Evolutionary conservation across 176 grass and related monocot species (phyloP).

Genomic region (Triticum dicoccoides): DNA sequence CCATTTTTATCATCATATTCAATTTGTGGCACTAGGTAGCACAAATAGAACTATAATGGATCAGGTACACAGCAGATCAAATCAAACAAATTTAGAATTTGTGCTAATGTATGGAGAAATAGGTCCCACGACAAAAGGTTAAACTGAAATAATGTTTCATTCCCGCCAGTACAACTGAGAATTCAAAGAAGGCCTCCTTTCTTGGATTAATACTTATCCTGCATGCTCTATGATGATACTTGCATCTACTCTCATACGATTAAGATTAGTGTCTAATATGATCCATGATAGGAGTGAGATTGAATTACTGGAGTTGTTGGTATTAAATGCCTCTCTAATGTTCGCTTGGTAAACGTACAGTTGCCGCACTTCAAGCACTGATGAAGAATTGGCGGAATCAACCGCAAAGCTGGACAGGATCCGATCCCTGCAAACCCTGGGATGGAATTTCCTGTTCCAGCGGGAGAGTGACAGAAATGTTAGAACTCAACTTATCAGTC

Average conservation of each 20-base stretch:
- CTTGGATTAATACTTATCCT: background rate
- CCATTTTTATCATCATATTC: background rate
- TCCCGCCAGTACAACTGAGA: conserved; percentile 1
- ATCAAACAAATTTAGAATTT: conserved; percentile 11
- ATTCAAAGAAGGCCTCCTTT: conserved; percentile 12
- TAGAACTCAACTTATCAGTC: conserved; percentile 19
- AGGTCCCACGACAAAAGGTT: background rate
- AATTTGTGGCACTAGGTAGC: background rate
- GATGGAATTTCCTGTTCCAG: conserved; percentile 73
- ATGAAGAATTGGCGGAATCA: conserved; percentile 55
- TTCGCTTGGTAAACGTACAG: conserved; percentile 43
- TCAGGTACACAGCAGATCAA: background rate
- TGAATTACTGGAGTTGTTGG: background rate
- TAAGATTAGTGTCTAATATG: background rate
- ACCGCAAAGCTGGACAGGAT: conserved; percentile 69
- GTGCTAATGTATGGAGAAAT: background rate
- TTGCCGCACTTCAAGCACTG: conserved; percentile 54
- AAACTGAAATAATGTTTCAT: background rate
- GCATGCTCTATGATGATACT: background rate
- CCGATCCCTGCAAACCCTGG: conserved; percentile 78
- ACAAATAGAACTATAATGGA: conserved; percentile 26
- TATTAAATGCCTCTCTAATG: conserved; percentile 26
- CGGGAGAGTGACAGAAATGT: conserved; percentile 69
- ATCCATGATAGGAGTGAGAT: background rate
- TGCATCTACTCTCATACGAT: conserved; percentile 9